A percentile compares a stretch with the other conserved stretches of the same genome.
Conservation (phyloP, 805 yeast species). For the Teunomyces cretensis region DNA sequence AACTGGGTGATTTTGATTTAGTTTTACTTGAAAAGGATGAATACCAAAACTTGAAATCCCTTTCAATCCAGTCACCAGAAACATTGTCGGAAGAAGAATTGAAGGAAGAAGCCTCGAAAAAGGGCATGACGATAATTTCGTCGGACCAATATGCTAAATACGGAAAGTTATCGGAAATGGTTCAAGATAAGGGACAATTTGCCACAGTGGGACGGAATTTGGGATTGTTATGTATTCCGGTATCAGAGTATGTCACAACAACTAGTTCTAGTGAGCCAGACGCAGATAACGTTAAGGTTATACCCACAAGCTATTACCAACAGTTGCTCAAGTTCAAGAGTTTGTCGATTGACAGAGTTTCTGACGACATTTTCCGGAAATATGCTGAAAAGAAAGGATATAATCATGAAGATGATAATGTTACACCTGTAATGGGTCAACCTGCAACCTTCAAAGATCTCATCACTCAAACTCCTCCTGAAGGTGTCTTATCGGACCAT, state of each 20-base stretch:
- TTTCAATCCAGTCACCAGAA: neutral
- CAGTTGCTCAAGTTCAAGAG: slow-evolving; percentile 44
- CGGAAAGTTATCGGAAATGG: slow-evolving; percentile 17
- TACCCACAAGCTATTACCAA: slow-evolving; percentile 65
- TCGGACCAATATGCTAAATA: slow-evolving; percentile 25
- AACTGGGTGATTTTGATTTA: slow-evolving; percentile 32
- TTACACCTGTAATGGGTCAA: slow-evolving; percentile 22
- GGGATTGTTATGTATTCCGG: slow-evolving; percentile 58
- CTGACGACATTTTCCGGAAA: slow-evolving; percentile 44
- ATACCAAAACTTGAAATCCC: slow-evolving; percentile 25
- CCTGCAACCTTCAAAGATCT: slow-evolving; percentile 13
- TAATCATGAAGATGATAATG: slow-evolving; percentile 23
- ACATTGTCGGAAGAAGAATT: slow-evolving; percentile 16
- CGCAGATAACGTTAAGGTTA: slow-evolving; percentile 53
- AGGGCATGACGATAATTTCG: slow-evolving; percentile 39
- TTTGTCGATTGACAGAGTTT: slow-evolving; percentile 43
- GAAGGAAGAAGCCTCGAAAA: slow-evolving; percentile 34
- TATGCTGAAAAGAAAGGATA: slow-evolving; percentile 54
- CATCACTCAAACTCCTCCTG: slow-evolving; percentile 14
- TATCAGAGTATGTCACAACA: slow-evolving; percentile 60
- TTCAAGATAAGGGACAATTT: slow-evolving; percentile 12
- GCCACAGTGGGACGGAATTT: slow-evolving; percentile 14
- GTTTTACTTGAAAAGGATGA: slow-evolving; percentile 29
- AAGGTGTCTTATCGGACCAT: slow-evolving; percentile 14
- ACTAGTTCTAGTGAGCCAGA: slow-evolving; percentile 58